A percentile compares a stretch with the other conserved stretches of the same genome.
These are phyloP conservation scores for Aaosphaeria arxii DNA, from an alignment of 2,329 filamentous ascomycete species.

Conservation along the genomic window DNA sequence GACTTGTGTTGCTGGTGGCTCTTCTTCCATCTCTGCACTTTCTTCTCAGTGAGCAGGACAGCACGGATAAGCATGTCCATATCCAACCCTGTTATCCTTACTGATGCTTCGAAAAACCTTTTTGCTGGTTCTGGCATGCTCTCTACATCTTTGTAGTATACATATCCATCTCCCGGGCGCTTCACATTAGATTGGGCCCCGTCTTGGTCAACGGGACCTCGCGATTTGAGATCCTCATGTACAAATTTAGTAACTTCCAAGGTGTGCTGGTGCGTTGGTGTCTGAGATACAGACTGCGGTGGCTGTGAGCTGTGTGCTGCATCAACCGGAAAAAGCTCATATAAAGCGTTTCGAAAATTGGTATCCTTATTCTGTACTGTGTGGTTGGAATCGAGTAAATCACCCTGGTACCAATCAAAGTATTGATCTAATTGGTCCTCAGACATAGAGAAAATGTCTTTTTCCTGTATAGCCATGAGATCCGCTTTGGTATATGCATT, in stretches of 20 bases:
- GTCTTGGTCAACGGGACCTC: constrained; percentile 36
- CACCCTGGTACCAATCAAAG: constrained; percentile 74
- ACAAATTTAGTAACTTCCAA: constrained; percentile 40
- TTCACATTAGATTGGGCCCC: constrained; percentile 19
- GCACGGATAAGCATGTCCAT: constrained; percentile 50
- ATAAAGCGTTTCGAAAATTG: constrained; percentile 39
- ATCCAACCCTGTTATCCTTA: constrained; percentile 49
- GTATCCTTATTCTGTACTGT: constrained; percentile 36
- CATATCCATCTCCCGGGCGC: constrained; percentile 52
- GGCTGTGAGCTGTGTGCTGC: neutral
- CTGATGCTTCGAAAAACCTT: constrained; percentile 51
- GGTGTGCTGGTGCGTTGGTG: constrained; percentile 26
- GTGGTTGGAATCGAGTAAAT: constrained; percentile 52
- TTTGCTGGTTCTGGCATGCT: constrained; percentile 47
- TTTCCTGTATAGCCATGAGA: constrained; percentile 56
- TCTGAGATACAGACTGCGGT: constrained; percentile 10
- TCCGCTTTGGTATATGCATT: constrained; percentile 36
- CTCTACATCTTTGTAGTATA: constrained; percentile 45
- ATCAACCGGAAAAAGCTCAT: constrained; percentile 41
- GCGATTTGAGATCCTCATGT: constrained; percentile 40
- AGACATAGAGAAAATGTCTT: constrained; percentile 62
- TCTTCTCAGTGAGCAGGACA: constrained; percentile 49
- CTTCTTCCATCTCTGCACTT: constrained; percentile 22
- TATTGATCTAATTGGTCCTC: constrained; percentile 67
- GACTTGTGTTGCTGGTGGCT: constrained; percentile 7